Percentiles rank a stretch among this genome's conserved stretches.
These are phyloP conservation scores for Cercophora samala DNA, from an alignment of 495 filamentous ascomycete genomes.

Conservation along the genomic window DNA sequence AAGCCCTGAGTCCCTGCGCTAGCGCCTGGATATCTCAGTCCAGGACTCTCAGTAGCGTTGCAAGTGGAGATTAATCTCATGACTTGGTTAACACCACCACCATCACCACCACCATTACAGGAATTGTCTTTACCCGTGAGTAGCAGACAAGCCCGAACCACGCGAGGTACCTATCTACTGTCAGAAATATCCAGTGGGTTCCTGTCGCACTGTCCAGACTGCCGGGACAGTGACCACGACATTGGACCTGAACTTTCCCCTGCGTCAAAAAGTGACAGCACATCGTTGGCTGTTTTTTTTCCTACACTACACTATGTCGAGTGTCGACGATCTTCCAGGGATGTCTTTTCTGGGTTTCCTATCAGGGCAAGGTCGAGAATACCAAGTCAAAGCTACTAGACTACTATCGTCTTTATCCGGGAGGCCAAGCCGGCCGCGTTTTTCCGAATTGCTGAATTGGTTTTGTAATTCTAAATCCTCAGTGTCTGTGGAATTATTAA, in stretches of 20 bases:
- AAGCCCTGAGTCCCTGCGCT: background rate
- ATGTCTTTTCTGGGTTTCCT: background rate
- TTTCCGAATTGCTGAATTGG: background rate
- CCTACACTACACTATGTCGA: no score
- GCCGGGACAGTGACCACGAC: background rate
- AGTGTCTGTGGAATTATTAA: background rate
- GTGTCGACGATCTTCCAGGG: background rate
- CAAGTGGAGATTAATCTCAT: background rate
- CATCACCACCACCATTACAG: background rate
- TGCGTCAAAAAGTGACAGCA: background rate
- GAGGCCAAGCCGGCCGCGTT: background rate
- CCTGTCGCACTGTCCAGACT: background rate
- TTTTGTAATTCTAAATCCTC: background rate
- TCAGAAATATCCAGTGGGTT: background rate
- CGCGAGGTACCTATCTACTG: background rate
- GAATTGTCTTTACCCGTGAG: no score
- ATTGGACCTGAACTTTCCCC: background rate
- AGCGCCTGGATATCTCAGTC: background rate
- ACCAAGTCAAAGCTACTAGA: background rate
- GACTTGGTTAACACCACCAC: background rate
- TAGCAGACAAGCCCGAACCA: background rate
- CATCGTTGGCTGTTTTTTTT: background rate
- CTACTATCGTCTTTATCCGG: background rate
- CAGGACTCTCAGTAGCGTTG: background rate
- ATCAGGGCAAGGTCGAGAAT: background rate